Evolutionary conservation across 129 eudicot genomes (phyloP).

Genomic region (carrot (Daucus carota)): DNA sequence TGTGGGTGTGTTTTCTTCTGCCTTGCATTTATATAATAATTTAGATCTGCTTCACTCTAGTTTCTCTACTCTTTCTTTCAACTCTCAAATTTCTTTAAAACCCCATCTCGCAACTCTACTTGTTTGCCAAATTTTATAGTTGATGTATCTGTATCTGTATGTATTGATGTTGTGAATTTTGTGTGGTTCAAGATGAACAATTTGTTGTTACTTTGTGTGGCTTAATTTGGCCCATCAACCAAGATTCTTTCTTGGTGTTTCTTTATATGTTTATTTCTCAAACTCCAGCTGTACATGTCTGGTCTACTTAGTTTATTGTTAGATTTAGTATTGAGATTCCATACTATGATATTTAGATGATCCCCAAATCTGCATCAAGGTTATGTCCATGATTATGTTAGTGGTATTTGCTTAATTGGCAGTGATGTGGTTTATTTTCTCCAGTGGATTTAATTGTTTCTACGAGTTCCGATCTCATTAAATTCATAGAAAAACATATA

Average conservation of each 20-base stretch:
- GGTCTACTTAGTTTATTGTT: not conserved
- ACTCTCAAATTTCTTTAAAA: not conserved
- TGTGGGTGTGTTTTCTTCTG: not conserved
- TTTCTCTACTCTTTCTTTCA: not conserved
- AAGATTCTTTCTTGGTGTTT: not conserved
- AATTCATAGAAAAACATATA: not conserved
- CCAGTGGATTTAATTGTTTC: not conserved
- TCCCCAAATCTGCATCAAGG: not conserved
- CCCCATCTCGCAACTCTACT: too few species aligned
- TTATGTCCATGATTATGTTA: not conserved
- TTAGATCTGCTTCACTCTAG: conserved; percentile 11
- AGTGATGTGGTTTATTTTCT: not conserved
- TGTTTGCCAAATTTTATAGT: too few species aligned
- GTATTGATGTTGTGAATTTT: not conserved
- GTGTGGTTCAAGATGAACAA: not conserved
- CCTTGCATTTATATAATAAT: not conserved
- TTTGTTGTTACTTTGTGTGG: not conserved
- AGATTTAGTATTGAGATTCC: not conserved
- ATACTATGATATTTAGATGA: not conserved
- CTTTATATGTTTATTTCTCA: not conserved
- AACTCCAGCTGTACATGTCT: not conserved
- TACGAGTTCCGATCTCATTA: not conserved
- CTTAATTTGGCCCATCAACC: not conserved
- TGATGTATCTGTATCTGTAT: too few species aligned
- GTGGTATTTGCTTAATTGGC: not conserved